A percentile compares a stretch with the other conserved stretches of the same genome.
Conservation (phyloP, 345 rosid genomes). For the Aegle marmelos region DNA sequence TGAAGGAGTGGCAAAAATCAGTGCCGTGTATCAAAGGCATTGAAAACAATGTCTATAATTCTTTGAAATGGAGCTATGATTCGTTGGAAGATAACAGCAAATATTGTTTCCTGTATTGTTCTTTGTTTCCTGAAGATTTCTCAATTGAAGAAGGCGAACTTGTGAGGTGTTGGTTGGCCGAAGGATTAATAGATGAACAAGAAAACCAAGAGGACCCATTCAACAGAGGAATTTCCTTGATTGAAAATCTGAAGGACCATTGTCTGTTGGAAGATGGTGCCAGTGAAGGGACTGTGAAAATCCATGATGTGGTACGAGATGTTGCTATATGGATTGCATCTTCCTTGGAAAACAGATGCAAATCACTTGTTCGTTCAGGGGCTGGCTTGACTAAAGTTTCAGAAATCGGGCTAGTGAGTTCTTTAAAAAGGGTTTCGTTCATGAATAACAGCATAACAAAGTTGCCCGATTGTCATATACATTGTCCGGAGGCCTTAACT, state of each 20-base stretch:
- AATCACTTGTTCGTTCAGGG: slow-evolving; percentile 34
- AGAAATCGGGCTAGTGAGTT: slow-evolving; percentile 14
- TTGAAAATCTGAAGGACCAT: slow-evolving; percentile 42
- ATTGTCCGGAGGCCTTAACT: slow-evolving; percentile 26
- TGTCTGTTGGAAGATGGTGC: slow-evolving; percentile 44
- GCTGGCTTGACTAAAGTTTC: slow-evolving; percentile 23
- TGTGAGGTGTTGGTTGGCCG: slow-evolving; percentile 39
- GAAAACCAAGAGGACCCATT: slow-evolving; percentile 21
- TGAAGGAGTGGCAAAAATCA: slow-evolving; percentile 31
- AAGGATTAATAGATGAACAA: slow-evolving; percentile 34
- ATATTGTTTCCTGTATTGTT: slow-evolving; percentile 45
- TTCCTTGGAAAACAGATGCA: slow-evolving; percentile 18
- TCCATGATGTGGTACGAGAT: slow-evolving; percentile 52
- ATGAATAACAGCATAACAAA: slow-evolving; percentile 30
- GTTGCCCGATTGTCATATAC: slow-evolving; percentile 17
- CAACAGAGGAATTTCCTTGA: slow-evolving; percentile 35
- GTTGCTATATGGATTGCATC: slow-evolving; percentile 40
- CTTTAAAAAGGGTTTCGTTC: slow-evolving; percentile 40
- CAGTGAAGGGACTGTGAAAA: slow-evolving; percentile 29
- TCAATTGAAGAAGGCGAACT: slow-evolving; percentile 37
- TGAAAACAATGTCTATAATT: slow-evolving; percentile 35
- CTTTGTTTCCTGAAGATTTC: slow-evolving; percentile 43
- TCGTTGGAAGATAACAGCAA: slow-evolving; percentile 17
- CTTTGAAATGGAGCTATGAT: slow-evolving; percentile 42
- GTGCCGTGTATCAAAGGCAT: slow-evolving; percentile 23